These are phyloP conservation scores for Biscogniauxia sp. DNA, from an alignment of 2,329 filamentous ascomycete species.

Conservation along the genomic window DNA sequence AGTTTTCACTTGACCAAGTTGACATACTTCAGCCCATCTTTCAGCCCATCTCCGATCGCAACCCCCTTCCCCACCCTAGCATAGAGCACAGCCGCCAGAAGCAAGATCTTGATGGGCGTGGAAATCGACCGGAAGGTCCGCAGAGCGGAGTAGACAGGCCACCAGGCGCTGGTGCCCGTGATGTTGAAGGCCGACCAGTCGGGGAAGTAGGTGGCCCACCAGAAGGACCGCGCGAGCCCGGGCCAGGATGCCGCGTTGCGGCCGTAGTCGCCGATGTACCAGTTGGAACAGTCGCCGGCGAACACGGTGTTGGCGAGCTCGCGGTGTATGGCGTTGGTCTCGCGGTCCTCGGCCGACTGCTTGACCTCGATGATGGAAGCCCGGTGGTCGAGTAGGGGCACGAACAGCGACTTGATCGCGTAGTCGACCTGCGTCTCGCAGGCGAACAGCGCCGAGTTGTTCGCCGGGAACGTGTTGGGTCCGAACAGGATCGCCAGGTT, in stretches of 20 bases:
- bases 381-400: conserved; percentile 30
- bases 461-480: conserved; percentile 26
- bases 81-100: no score
- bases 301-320: conserved; percentile 36
- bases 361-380: conserved; percentile 36
- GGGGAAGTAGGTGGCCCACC: conserved; percentile 28
- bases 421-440: conserved; percentile 28
- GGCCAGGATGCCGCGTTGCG: conserved; percentile 39
- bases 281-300: conserved; percentile 38
- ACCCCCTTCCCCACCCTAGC: no score
- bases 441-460: conserved; percentile 28
- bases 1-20: no score
- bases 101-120: no score
- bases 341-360: conserved; percentile 31
- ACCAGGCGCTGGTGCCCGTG: neutral
- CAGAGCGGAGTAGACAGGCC: no score
- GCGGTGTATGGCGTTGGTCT: conserved; percentile 30
- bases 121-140: no score
- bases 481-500: conserved; percentile 33
- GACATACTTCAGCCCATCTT: no score
- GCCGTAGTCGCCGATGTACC: conserved; percentile 39
- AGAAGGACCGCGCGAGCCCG: conserved; percentile 30
- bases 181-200: conserved; percentile 16
- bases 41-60: no score
- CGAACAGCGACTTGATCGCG: conserved; percentile 30